A percentile compares a stretch with the other conserved stretches of the same genome.
phyloP scores from a whole-genome alignment of 1,139 yeast genomes.

The Suhomyces taliae region DNA sequence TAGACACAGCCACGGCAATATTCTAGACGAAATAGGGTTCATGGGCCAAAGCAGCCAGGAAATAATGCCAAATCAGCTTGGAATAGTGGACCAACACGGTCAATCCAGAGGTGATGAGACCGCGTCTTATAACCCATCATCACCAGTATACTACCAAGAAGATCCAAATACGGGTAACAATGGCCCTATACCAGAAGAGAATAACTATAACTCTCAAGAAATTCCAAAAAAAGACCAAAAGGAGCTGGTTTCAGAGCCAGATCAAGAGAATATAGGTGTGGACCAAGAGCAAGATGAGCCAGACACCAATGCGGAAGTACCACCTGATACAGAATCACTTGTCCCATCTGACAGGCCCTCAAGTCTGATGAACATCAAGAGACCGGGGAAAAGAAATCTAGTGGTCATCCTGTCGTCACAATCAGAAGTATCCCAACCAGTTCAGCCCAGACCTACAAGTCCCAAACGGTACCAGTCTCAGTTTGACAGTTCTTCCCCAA shows the following conservation, averaged over 20 bases:
- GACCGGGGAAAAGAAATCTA: neutral
- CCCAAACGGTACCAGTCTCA: slow-evolving; percentile 1
- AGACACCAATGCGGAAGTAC: too few species aligned
- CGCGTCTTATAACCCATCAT: neutral
- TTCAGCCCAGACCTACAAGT: neutral
- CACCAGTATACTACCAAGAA: neutral
- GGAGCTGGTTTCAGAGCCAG: neutral
- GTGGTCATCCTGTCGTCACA: neutral
- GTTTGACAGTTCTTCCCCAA: slow-evolving; percentile 6
- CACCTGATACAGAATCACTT: too few species aligned
- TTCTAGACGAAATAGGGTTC: neutral
- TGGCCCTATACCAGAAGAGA: too few species aligned
- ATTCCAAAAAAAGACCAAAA: neutral
- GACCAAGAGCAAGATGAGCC: too few species aligned
- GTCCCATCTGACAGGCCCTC: neutral
- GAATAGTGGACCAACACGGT: neutral
- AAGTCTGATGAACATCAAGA: neutral
- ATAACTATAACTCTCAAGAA: too few species aligned
- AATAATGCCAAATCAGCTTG: neutral
- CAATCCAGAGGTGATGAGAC: neutral
- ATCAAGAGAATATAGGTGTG: too few species aligned
- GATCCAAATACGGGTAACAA: neutral
- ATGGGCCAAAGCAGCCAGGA: neutral
- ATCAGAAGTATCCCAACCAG: neutral
- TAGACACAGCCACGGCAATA: neutral